Percentiles rank a stretch among this genome's conserved stretches.
Evolutionary conservation across 208 protist species (phyloP).

Genomic region (Leishmania mexicana): DNA sequence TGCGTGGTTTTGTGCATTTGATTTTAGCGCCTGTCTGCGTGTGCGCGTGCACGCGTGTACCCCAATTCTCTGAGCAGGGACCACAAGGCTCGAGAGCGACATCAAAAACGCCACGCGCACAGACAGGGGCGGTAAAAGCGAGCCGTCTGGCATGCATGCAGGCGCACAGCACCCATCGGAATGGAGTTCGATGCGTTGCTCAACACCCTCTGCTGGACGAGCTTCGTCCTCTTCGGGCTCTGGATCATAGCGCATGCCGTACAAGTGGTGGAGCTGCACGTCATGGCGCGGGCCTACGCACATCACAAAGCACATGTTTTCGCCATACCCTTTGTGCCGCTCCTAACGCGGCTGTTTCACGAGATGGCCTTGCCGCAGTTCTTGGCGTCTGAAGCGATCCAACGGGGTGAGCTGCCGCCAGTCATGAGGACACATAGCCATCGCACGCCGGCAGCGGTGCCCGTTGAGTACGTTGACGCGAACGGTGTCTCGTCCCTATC

Average conservation of each 20-base stretch:
- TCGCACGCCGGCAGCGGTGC: neutral
- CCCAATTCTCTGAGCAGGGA: neutral
- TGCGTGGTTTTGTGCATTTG: neutral
- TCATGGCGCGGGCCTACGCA: constrained; percentile 25
- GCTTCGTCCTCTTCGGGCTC: constrained; percentile 33
- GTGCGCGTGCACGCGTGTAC: neutral
- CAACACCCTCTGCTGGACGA: constrained; percentile 39
- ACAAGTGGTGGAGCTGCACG: constrained; percentile 26
- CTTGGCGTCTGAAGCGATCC: constrained; percentile 34
- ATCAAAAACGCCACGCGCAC: neutral
- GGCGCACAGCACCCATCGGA: neutral
- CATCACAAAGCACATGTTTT: constrained; percentile 39
- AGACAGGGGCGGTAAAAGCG: neutral
- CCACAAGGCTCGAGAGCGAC: neutral
- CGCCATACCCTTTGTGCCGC: constrained; percentile 47
- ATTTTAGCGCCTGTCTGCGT: neutral
- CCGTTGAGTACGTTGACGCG: constrained; percentile 3
- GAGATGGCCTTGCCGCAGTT: constrained; percentile 46
- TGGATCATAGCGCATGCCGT: constrained; percentile 28
- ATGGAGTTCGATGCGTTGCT: constrained; percentile 46
- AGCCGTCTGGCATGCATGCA: neutral
- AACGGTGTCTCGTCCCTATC: neutral
- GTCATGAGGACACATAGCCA: neutral
- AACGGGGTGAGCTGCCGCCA: constrained; percentile 17
- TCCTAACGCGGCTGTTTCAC: constrained; percentile 50